These are phyloP conservation scores for Termitomyces sp. DNA, from an alignment of 768 basidiomycete genomes.

Conservation along the genomic window DNA sequence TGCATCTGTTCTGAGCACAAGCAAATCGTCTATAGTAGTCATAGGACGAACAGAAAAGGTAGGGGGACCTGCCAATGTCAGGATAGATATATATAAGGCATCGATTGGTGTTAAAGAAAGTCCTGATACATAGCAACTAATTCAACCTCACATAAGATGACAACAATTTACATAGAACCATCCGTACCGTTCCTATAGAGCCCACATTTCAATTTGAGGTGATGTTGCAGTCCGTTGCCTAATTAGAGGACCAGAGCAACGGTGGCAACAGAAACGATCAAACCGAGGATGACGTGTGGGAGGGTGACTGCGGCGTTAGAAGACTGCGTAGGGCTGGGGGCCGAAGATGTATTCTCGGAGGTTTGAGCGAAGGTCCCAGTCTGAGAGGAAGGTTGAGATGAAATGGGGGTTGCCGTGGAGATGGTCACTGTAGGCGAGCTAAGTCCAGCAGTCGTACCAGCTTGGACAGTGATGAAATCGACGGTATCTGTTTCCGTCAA, in stretches of 20 bases:
- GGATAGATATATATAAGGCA: too few relatives aligned
- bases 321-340: slow-evolving; percentile 14
- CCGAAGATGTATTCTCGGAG: slow-evolving; percentile 12
- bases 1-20: too few relatives aligned
- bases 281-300: slow-evolving; percentile 5
- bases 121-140: not conserved
- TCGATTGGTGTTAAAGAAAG: not conserved
- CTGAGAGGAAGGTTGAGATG: slow-evolving; percentile 7
- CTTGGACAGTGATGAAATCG: slow-evolving; percentile 13
- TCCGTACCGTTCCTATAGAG: not conserved
- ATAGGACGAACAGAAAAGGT: too few relatives aligned
- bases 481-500: slow-evolving; percentile 17
- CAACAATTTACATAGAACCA: not conserved
- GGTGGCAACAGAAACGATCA: slow-evolving; percentile 1
- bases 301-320: slow-evolving; percentile 1
- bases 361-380: slow-evolving; percentile 9
- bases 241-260: not conserved
- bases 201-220: not conserved
- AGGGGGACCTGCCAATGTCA: too few relatives aligned
- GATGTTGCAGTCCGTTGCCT: not conserved
- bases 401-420: not conserved
- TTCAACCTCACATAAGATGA: not conserved
- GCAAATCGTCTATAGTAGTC: too few relatives aligned
- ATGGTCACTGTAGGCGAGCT: not conserved
- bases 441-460: slow-evolving; percentile 13